These are phyloP conservation scores for Peterozyma toletana DNA, from an alignment of 805 yeast species.

Conservation along the genomic window DNA sequence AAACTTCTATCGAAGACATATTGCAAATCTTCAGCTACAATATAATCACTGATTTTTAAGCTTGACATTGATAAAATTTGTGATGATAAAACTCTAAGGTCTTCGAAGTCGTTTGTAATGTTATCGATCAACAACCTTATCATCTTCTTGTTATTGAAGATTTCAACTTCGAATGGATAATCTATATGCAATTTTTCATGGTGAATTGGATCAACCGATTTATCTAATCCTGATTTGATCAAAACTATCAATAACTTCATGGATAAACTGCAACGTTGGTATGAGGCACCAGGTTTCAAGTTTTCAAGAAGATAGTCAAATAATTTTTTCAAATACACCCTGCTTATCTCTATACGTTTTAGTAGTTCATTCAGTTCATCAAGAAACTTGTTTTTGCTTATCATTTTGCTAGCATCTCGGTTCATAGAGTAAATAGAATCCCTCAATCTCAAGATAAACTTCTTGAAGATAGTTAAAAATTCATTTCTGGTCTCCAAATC, in stretches of 20 bases:
- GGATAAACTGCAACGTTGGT: slow-evolving; percentile 44
- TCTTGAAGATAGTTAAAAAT: slow-evolving; percentile 53
- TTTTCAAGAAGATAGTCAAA: slow-evolving; percentile 27
- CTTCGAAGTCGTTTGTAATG: slow-evolving; percentile 68
- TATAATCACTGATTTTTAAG: slow-evolving; percentile 17
- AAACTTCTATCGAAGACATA: slow-evolving; percentile 15
- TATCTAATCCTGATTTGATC: slow-evolving; percentile 51
- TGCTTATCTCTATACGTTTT: slow-evolving; percentile 22
- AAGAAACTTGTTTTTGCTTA: slow-evolving; percentile 28
- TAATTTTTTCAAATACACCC: slow-evolving; percentile 34
- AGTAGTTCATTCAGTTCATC: slow-evolving; percentile 26
- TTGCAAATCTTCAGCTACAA: slow-evolving; percentile 14
- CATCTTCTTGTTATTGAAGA: slow-evolving; percentile 30
- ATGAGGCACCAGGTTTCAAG: slow-evolving; percentile 50
- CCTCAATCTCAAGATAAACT: slow-evolving; percentile 55
- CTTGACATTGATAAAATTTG: slow-evolving; percentile 39
- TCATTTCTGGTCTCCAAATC: slow-evolving; percentile 65
- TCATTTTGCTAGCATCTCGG: slow-evolving; percentile 41
- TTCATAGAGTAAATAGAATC: slow-evolving; percentile 58
- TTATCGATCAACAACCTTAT: slow-evolving; percentile 51
- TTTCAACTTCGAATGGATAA: slow-evolving; percentile 38
- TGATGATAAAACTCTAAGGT: slow-evolving; percentile 52
- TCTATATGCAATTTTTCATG: slow-evolving; percentile 37
- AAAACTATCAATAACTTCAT: slow-evolving; percentile 38
- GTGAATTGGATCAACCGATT: slow-evolving; percentile 25